phyloP scores from a whole-genome alignment of 495 filamentous ascomycete genomes.

The Penicillium canescens region DNA sequence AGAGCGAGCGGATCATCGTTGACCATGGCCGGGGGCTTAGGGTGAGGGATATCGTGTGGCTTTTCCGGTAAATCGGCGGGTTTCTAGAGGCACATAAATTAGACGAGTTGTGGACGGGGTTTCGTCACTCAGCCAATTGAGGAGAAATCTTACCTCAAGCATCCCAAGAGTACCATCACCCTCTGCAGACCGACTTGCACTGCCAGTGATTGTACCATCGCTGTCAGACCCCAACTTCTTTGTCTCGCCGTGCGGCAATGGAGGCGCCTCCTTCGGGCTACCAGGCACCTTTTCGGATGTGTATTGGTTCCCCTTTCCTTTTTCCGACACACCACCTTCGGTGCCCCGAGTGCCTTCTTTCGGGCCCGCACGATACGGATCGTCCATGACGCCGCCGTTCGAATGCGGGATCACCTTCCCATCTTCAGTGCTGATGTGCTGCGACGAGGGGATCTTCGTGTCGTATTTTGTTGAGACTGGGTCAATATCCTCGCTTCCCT shows the following conservation, averaged over 20 bases:
- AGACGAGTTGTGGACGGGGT: slow-evolving; percentile 15
- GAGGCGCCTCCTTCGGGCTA: slow-evolving; percentile 80
- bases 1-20: slow-evolving; percentile 68
- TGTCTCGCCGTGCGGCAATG: slow-evolving; percentile 76
- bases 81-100: slow-evolving; percentile 56
- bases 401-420: slow-evolving; percentile 72
- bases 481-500: slow-evolving; percentile 25
- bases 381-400: slow-evolving; percentile 91
- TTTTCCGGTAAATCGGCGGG: slow-evolving; percentile 77
- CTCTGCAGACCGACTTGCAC: slow-evolving; percentile 20
- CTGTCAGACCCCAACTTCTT: slow-evolving; percentile 51
- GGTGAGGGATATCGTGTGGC: slow-evolving; percentile 74
- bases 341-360: slow-evolving; percentile 86
- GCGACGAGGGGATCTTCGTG: slow-evolving; percentile 31
- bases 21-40: slow-evolving; percentile 64
- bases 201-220: slow-evolving; percentile 19
- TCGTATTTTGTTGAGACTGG: slow-evolving; percentile 22
- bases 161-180: slow-evolving; percentile 50
- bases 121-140: slow-evolving; percentile 1
- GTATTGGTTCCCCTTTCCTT: slow-evolving; percentile 67
- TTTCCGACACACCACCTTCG: slow-evolving; percentile 82
- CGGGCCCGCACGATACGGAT: slow-evolving; percentile 68
- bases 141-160: slow-evolving; percentile 60
- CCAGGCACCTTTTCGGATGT: slow-evolving; percentile 75
- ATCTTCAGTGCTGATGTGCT: slow-evolving; percentile 47